Base-by-base conservation (phyloP, 2,329 filamentous ascomycete genomes). In the Blumeria hordei region DNA sequence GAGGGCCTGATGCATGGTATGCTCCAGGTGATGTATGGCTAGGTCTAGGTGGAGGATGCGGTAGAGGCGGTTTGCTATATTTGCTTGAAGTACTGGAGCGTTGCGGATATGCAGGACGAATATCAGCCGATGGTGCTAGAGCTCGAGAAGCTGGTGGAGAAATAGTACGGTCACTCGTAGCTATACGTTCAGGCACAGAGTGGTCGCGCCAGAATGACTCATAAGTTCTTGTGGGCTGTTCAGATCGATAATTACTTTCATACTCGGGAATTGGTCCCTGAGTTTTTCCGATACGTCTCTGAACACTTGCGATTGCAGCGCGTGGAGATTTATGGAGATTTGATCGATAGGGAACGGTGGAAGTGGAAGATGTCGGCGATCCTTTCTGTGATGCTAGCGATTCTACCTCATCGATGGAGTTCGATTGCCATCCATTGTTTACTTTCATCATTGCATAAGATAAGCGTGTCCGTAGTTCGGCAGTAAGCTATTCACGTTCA, bases 381-480 rank as follows among this genome's bases (percentile, higher is more conserved):
- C 72, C 76, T 56, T 74, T 75, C 55, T 83, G 79, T 1, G 84
- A 85, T 9, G 84, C 78, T 43, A 86, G 69, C 50, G 77, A 78
- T 68, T 90, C 86, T 34, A 90, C 77, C 67, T 90, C 84, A 55
- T 83, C 80, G 56, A 92, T 78, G 16, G 79, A 80, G 59, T 83
- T 80, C 53, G 81, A 76, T 68, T 94, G 84, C 83, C 88, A 92
- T 57, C 86, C 87, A 64, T 93, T 81, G 65, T 87, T 86, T 43
- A 95, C 84, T 68, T 94, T 95, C 65, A 93, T 76, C 76, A 94
- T 92, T 59, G 90, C 90, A 67, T 95, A 95, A 6, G 87, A 86
- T 33, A 96, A 74, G 62, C 87, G 83, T 53, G 87, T 81, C 64
- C 82, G 83, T 54, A 96, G 74, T 64, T 90, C 84, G 55, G 81